These are phyloP conservation scores for Clarireedia hainanense DNA, from an alignment of 2,329 filamentous ascomycete species.

Conservation along the genomic window DNA sequence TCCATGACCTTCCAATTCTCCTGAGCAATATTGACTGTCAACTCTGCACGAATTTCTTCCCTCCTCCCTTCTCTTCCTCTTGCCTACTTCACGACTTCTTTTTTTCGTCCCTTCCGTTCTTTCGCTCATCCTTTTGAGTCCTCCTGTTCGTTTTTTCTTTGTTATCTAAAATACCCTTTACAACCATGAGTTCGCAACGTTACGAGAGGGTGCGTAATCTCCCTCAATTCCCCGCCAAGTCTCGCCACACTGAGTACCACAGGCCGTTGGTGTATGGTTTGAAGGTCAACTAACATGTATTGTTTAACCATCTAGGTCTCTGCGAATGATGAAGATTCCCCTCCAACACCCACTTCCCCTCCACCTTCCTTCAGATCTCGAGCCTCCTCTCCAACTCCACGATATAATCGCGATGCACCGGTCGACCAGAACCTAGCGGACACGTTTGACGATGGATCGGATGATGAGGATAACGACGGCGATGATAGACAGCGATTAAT, in stretches of 20 bases:
- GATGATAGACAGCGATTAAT: constrained; percentile 85
- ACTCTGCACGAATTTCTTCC: background rate
- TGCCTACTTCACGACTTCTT: constrained; percentile 9
- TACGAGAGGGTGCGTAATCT: constrained; percentile 48
- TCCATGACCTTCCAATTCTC: constrained; percentile 6
- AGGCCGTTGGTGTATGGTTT: too few species aligned
- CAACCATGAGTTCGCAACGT: constrained; percentile 29
- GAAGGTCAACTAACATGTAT: too few species aligned
- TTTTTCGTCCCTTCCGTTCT: constrained; percentile 10
- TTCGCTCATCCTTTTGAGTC: constrained; percentile 15
- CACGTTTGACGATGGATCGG: constrained; percentile 77
- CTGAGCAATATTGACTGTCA: background rate
- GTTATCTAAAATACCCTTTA: constrained; percentile 8
- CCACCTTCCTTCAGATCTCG: constrained; percentile 86
- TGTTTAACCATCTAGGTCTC: constrained; percentile 39
- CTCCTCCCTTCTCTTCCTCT: constrained; percentile 7
- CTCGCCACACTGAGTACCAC: constrained; percentile 13
- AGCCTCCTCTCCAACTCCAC: constrained; percentile 56
- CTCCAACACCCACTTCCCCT: constrained; percentile 40
- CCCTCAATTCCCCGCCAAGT: constrained; percentile 5
- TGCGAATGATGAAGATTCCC: constrained; percentile 46
- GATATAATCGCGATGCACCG: constrained; percentile 30
- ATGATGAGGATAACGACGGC: constrained; percentile 61
- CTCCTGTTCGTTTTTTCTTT: constrained; percentile 21
- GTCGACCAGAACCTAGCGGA: constrained; percentile 82